Percentiles rank a stretch among this genome's conserved stretches.
phyloP scores from a whole-genome alignment of 2,329 filamentous ascomycete species.

The Thermomyces lanuginosus region DNA sequence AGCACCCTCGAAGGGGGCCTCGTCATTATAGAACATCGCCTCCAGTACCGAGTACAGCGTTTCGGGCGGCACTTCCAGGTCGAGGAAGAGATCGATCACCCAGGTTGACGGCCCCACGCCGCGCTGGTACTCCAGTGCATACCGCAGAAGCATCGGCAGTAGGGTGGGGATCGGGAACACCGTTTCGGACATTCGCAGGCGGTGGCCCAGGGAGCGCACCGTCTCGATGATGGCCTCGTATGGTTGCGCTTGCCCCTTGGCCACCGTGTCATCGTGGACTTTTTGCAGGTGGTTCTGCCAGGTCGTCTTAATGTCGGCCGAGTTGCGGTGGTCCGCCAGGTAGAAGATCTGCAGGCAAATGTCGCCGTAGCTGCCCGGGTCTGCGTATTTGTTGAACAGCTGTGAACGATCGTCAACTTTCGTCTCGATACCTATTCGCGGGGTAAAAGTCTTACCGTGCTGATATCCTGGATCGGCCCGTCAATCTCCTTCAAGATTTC shows the following conservation, averaged over 20 bases:
- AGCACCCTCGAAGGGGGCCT: conserved; percentile 45
- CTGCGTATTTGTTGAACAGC: conserved; percentile 87
- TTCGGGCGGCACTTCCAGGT: conserved; percentile 46
- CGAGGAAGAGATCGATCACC: conserved; percentile 50
- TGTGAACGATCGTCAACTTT: conserved; percentile 22
- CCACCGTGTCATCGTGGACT: conserved; percentile 42
- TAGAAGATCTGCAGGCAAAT: conserved; percentile 86
- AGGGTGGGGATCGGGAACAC: conserved; percentile 39
- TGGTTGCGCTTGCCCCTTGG: conserved; percentile 25
- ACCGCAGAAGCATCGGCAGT: conserved; percentile 40
- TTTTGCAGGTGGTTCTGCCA: conserved; percentile 71
- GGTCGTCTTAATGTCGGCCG: conserved; percentile 64
- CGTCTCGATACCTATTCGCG: background rate
- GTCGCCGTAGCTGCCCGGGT: conserved; percentile 84
- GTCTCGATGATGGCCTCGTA: conserved; percentile 36
- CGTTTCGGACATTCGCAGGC: conserved; percentile 39
- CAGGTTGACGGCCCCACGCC: conserved; percentile 35
- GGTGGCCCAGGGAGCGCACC: conserved; percentile 40
- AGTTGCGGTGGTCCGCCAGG: conserved; percentile 75
- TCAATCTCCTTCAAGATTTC: conserved; percentile 55
- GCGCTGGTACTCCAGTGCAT: conserved; percentile 36
- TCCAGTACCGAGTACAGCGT: conserved; percentile 46
- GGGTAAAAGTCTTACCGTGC: conserved; percentile 43
- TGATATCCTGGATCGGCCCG: conserved; percentile 60
- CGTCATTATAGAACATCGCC: conserved; percentile 49